These are phyloP conservation scores for Fraxinus xanthoxyloides DNA, from an alignment of 305 asterid species.

Conservation along the genomic window DNA sequence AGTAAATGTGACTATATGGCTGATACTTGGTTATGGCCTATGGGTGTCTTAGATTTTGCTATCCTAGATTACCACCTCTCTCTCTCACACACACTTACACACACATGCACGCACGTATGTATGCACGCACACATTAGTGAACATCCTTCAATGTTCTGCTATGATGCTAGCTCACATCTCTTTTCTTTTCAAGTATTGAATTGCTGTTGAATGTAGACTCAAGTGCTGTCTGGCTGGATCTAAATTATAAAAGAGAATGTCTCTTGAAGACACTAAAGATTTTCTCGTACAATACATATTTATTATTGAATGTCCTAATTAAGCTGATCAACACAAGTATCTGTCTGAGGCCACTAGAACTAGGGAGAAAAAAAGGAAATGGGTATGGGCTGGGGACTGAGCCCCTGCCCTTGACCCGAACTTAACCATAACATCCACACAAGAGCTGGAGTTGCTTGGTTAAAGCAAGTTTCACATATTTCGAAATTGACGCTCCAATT, in stretches of 20 bases:
- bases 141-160: background rate
- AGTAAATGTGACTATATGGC: background rate
- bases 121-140: background rate
- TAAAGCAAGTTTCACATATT: background rate
- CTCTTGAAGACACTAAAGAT: background rate
- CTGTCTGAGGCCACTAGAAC: background rate
- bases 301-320: background rate
- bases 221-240: background rate
- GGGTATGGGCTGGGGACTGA: no score
- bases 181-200: background rate
- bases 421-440: background rate
- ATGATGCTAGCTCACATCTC: background rate
- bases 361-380: background rate
- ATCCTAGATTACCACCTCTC: background rate
- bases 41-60: constrained; percentile 1
- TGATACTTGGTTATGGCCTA: constrained; percentile 6
- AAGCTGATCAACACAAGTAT: background rate
- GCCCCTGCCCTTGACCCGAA: no score
- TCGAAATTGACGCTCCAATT: background rate
- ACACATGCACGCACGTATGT: background rate
- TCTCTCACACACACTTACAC: background rate
- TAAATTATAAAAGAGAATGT: background rate
- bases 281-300: background rate
- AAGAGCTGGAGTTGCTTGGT: background rate
- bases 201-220: background rate